Evolutionary conservation across 768 basidiomycete species (phyloP).

Genomic region (Boletellus sp.): DNA sequence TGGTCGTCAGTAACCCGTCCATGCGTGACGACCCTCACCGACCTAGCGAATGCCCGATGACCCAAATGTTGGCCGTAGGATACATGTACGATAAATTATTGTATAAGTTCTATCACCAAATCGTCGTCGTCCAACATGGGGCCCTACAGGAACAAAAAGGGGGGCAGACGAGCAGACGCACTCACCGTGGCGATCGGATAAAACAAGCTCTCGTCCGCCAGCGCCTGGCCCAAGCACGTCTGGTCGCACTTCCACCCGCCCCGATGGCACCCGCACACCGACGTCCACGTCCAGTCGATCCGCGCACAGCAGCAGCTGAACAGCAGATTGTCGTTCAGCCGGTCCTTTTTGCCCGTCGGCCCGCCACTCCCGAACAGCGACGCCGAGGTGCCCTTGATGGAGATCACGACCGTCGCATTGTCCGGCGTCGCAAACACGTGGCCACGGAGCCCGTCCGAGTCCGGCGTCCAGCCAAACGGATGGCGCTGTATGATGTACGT

Average conservation of each 20-base stretch:
- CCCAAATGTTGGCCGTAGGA: conserved; percentile 86
- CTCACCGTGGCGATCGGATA: conserved; percentile 87
- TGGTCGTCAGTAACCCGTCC: conserved; percentile 21
- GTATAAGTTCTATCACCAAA: conserved; percentile 69
- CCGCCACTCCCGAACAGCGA: conserved; percentile 70
- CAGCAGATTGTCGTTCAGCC: conserved; percentile 87
- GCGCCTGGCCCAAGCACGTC: conserved; percentile 69
- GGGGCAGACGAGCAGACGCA: conserved; percentile 7
- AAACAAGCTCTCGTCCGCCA: conserved; percentile 80
- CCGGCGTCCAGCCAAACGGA: conserved; percentile 91
- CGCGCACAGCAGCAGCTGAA: conserved; percentile 95
- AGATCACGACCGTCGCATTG: conserved; percentile 80
- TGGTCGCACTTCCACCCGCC: conserved; percentile 80
- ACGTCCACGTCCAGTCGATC: conserved; percentile 90
- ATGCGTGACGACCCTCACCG: conserved; percentile 34
- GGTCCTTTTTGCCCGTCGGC: conserved; percentile 87
- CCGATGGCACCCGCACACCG: conserved; percentile 87
- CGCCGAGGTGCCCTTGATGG: conserved; percentile 94
- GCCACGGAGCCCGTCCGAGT: conserved; percentile 84
- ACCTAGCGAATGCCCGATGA: conserved; percentile 71
- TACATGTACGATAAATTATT: conserved; percentile 94
- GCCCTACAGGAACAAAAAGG: background rate
- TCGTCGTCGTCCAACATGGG: background rate
- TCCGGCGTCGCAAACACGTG: conserved; percentile 84
- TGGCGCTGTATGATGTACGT: conserved; percentile 32